Evolutionary conservation across 2,329 filamentous ascomycete species (phyloP).

Genomic region (Alternaria sp.): DNA sequence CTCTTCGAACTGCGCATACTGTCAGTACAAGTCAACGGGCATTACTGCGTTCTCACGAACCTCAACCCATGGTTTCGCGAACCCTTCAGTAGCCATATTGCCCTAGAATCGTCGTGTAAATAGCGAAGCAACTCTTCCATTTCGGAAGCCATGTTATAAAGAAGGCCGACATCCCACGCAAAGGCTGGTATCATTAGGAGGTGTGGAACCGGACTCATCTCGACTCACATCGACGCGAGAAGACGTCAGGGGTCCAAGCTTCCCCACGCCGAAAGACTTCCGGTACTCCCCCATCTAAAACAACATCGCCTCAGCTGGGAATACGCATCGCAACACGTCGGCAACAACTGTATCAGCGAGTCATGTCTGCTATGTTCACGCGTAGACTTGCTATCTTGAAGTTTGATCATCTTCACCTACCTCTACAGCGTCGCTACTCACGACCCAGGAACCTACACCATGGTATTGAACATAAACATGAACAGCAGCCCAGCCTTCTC

Average conservation of each 20-base stretch:
- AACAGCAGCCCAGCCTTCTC: constrained; percentile 50
- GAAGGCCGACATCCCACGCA: background rate
- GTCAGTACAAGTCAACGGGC: constrained; percentile 1
- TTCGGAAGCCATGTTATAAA: background rate
- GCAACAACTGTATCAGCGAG: constrained; percentile 24
- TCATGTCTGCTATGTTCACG: constrained; percentile 26
- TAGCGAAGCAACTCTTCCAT: background rate
- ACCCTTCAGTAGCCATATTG: constrained; percentile 29
- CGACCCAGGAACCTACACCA: constrained; percentile 7
- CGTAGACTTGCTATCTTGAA: constrained; percentile 11
- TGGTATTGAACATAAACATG: constrained; percentile 31
- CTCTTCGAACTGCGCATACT: constrained; percentile 40
- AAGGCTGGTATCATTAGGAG: background rate
- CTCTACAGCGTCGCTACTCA: background rate
- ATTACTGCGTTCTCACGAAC: constrained; percentile 30
- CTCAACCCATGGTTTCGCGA: constrained; percentile 43
- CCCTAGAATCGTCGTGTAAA: background rate
- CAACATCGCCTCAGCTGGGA: constrained; percentile 11
- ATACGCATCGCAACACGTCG: constrained; percentile 25
- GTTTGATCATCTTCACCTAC: constrained; percentile 14
- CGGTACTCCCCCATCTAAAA: constrained; percentile 28
- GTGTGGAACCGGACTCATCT: constrained; percentile 11
- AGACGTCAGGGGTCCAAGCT: constrained; percentile 21
- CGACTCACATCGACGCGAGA: background rate
- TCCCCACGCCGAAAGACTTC: constrained; percentile 37